These are phyloP conservation scores for Podospora pseudoanserina DNA, from an alignment of 495 filamentous ascomycete genomes.

Conservation along the genomic window DNA sequence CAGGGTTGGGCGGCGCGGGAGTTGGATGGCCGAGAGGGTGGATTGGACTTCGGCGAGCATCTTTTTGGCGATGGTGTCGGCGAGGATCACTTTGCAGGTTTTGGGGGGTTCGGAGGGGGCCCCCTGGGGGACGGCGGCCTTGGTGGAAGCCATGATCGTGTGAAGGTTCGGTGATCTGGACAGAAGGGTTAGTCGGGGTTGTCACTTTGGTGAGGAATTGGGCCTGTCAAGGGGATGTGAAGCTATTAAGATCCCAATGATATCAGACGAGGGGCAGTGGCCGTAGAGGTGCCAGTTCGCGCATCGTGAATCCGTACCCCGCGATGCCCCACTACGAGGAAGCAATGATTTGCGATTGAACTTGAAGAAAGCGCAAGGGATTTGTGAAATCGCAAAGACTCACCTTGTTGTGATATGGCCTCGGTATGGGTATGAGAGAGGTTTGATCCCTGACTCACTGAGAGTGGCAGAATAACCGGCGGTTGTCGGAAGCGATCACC, in stretches of 20 bases:
- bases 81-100: slow-evolving; percentile 87
- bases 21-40: slow-evolving; percentile 62
- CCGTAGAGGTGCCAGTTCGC: not conserved
- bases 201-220: not conserved
- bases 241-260: not conserved
- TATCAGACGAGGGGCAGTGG: not conserved
- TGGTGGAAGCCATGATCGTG: not conserved
- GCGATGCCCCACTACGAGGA: slow-evolving; percentile 18
- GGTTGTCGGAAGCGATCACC: slow-evolving; percentile 7
- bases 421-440: not conserved
- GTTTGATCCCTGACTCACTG: slow-evolving; percentile 13
- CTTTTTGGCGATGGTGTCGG: slow-evolving; percentile 74
- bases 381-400: not conserved
- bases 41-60: slow-evolving; percentile 74
- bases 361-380: not conserved
- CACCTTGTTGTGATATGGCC: not conserved
- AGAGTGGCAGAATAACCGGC: slow-evolving; percentile 8
- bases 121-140: not conserved
- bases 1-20: slow-evolving; percentile 61
- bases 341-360: not conserved
- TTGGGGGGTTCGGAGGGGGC: slow-evolving; percentile 48
- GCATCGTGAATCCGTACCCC: slow-evolving; percentile 16
- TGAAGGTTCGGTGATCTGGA: not conserved
- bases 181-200: not conserved
- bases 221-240: not conserved